These are phyloP conservation scores for Debaryomyces singareniensis DNA, from an alignment of 1,139 yeast genomes.

Conservation along the genomic window DNA sequence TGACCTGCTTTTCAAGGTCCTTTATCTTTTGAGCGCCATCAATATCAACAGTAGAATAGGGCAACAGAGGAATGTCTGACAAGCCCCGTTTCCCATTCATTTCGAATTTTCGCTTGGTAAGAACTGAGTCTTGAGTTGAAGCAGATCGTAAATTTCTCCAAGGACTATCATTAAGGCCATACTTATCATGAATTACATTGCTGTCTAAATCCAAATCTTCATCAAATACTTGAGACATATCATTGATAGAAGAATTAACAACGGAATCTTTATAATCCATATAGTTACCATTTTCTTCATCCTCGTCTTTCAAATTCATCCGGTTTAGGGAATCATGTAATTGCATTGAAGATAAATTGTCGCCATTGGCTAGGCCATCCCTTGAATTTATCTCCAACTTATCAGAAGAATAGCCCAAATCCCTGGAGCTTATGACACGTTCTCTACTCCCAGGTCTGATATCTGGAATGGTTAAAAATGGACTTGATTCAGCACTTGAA, in stretches of 20 bases:
- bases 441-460: not conserved
- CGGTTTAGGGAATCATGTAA: not conserved
- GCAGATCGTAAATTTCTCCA: slow-evolving; percentile 30
- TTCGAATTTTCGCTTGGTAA: not conserved
- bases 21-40: slow-evolving; percentile 16
- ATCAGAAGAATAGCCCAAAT: not conserved
- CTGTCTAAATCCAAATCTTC: slow-evolving; percentile 21
- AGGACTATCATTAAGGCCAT: slow-evolving; percentile 13
- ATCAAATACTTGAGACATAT: slow-evolving; percentile 13
- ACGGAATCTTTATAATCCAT: not conserved
- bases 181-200: slow-evolving; percentile 1
- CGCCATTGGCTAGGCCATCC: not conserved
- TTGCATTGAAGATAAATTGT: not conserved
- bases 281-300: not conserved
- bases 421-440: no score
- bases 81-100: not conserved
- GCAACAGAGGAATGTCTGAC: not conserved
- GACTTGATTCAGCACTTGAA: slow-evolving; percentile 17
- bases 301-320: not conserved
- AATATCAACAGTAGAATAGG: not conserved
- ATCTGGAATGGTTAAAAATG: slow-evolving; percentile 22
- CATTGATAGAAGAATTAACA: not conserved
- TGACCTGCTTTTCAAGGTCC: slow-evolving; percentile 32
- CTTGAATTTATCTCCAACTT: not conserved
- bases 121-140: not conserved